These are phyloP conservation scores for Omphalotus guepiniiformis DNA, from an alignment of 768 basidiomycete species.

Conservation along the genomic window DNA sequence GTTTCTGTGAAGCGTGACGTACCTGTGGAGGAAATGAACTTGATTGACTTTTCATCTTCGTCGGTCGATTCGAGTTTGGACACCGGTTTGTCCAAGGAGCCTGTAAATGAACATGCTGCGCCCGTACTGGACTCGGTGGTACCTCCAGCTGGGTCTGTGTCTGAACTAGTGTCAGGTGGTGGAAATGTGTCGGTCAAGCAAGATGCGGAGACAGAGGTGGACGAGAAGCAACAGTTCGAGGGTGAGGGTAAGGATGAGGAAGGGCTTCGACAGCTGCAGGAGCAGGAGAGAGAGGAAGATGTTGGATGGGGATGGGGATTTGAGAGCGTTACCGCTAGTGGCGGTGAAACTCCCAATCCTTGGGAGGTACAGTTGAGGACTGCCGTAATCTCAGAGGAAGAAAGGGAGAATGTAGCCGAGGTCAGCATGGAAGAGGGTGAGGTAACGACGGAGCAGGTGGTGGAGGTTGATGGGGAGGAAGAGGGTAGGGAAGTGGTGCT, in stretches of 20 bases:
- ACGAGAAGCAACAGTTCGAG: not conserved
- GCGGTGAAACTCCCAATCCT: not conserved
- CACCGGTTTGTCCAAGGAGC: too few species aligned
- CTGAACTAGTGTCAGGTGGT: not conserved
- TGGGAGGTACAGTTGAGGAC: not conserved
- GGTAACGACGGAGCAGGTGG: too few species aligned
- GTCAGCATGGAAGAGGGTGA: too few species aligned
- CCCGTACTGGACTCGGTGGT: too few species aligned
- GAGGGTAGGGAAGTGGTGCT: too few species aligned
- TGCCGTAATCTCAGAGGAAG: too few species aligned
- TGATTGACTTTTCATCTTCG: constrained; percentile 9
- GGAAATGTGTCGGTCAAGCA: not conserved
- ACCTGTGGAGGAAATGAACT: not conserved
- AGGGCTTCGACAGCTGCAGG: not conserved
- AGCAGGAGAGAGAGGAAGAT: not conserved
- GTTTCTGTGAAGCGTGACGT: too few species aligned
- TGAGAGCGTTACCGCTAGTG: constrained; percentile 5
- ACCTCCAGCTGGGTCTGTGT: not conserved
- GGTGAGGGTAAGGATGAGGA: not conserved
- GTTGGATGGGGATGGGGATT: constrained; percentile 4
- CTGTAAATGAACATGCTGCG: too few species aligned
- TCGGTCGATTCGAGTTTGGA: too few species aligned
- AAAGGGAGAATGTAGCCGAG: too few species aligned
- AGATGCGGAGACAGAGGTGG: not conserved
- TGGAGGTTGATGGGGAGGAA: too few species aligned